These are phyloP conservation scores for Durotheca rogersii DNA, from an alignment of 495 filamentous ascomycete genomes.

Conservation along the genomic window DNA sequence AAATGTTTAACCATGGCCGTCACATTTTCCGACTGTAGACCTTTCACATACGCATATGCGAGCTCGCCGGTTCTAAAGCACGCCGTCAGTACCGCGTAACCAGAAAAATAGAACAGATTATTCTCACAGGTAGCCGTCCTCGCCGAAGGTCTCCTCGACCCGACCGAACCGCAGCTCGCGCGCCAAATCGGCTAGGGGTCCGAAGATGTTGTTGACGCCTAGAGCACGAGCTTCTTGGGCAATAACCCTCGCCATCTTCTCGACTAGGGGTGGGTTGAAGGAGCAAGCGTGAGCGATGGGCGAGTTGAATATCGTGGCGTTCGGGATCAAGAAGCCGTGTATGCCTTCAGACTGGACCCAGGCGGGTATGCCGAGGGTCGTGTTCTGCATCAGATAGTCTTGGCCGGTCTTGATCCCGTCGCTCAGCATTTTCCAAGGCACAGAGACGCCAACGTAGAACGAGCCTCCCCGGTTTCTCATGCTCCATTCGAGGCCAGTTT, in stretches of 20 bases:
- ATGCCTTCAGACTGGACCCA: constrained; percentile 71
- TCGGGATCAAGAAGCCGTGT: constrained; percentile 67
- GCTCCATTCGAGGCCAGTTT: constrained; percentile 62
- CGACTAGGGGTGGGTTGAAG: constrained; percentile 58
- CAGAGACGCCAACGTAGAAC: constrained; percentile 69
- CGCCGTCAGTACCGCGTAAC: not conserved
- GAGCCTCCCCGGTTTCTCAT: constrained; percentile 62
- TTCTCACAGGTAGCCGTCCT: constrained; percentile 59
- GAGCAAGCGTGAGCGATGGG: constrained; percentile 69
- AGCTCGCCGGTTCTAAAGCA: constrained; percentile 47
- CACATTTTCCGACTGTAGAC: constrained; percentile 62
- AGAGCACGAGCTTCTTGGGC: constrained; percentile 61
- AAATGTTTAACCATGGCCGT: constrained; percentile 72
- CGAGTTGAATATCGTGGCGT: constrained; percentile 75
- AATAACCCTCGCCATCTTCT: constrained; percentile 63
- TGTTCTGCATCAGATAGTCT: constrained; percentile 63
- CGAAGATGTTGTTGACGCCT: constrained; percentile 68
- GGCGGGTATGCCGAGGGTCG: constrained; percentile 66
- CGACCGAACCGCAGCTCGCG: constrained; percentile 67
- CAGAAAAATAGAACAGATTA: not conserved
- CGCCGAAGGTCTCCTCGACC: constrained; percentile 68
- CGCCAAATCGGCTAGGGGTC: constrained; percentile 65
- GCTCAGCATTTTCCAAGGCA: constrained; percentile 61
- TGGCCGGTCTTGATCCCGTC: constrained; percentile 61
- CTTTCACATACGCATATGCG: constrained; percentile 59